Percentiles rank a stretch among this genome's conserved stretches.
phyloP scores from a whole-genome alignment of 2,329 filamentous ascomycete genomes.

The Neurospora sp. region DNA sequence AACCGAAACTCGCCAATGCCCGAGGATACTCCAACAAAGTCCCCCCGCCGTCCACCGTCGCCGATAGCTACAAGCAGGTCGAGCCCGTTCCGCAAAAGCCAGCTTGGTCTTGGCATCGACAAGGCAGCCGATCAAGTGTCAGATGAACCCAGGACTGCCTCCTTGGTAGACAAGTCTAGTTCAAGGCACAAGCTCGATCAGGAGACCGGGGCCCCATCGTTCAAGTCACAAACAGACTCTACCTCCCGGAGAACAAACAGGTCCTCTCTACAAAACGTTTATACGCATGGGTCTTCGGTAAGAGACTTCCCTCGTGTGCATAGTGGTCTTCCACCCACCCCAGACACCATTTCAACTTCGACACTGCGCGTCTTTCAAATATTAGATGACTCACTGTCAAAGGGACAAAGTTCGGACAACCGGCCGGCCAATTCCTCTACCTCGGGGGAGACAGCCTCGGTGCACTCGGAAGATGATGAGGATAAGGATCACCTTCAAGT shows the following conservation, averaged over 20 bases:
- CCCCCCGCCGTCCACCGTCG: slow-evolving; percentile 22
- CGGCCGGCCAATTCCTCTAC: slow-evolving; percentile 25
- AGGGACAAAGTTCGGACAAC: slow-evolving; percentile 19
- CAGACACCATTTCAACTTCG: slow-evolving; percentile 49
- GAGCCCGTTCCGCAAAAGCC: slow-evolving; percentile 35
- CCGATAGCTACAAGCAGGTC: slow-evolving; percentile 21
- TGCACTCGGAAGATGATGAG: slow-evolving; percentile 16
- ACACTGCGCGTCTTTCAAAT: slow-evolving; percentile 41
- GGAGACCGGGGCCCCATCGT: not conserved
- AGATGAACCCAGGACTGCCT: not conserved
- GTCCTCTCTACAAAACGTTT: slow-evolving; percentile 33
- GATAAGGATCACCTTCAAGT: slow-evolving; percentile 4
- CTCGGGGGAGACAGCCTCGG: slow-evolving; percentile 22
- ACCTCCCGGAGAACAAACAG: slow-evolving; percentile 2
- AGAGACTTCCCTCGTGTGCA: slow-evolving; percentile 32
- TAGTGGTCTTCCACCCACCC: slow-evolving; percentile 42
- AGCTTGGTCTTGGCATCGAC: slow-evolving; percentile 8
- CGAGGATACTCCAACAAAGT: slow-evolving; percentile 15
- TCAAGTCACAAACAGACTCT: not conserved
- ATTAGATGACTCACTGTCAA: slow-evolving; percentile 38
- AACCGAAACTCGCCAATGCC: slow-evolving; percentile 1
- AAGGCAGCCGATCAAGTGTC: not conserved
- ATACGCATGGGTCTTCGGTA: slow-evolving; percentile 34
- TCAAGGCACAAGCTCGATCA: not conserved
- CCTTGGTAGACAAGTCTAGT: not conserved